phyloP scores from a whole-genome alignment of 768 basidiomycete genomes.

The Mycena belliarum region DNA sequence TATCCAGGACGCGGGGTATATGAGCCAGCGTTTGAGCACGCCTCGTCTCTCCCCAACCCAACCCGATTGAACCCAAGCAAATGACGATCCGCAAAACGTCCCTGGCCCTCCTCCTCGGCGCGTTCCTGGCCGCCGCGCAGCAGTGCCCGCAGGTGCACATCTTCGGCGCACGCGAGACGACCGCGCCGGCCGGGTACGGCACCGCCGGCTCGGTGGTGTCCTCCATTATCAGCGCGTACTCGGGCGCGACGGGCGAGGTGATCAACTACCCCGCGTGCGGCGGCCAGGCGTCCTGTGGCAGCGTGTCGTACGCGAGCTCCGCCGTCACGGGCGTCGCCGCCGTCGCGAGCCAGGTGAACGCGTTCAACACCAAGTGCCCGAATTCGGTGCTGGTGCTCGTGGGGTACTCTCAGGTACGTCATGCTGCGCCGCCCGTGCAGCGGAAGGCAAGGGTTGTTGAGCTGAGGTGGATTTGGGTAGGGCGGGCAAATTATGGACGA shows the following conservation, averaged over 20 bases:
- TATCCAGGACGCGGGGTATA: neutral
- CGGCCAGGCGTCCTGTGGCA: conserved; percentile 33
- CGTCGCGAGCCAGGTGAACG: conserved; percentile 32
- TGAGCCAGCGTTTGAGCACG: neutral
- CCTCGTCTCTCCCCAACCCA: neutral
- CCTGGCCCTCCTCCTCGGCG: conserved; percentile 17
- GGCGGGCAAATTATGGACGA: conserved; percentile 37
- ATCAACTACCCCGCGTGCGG: conserved; percentile 40
- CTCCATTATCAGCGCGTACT: conserved; percentile 28
- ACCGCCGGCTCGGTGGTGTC: conserved; percentile 31
- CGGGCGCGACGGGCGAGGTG: conserved; percentile 33
- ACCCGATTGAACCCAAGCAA: neutral
- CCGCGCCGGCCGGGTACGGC: conserved; percentile 33
- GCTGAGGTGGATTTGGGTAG: too few relatives aligned
- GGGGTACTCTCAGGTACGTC: conserved; percentile 34
- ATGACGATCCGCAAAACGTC: conserved; percentile 17
- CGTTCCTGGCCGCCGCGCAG: conserved; percentile 16
- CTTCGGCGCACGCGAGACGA: conserved; percentile 38
- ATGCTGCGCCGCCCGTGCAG: too few relatives aligned
- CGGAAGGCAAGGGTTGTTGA: too few relatives aligned
- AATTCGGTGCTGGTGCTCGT: conserved; percentile 33
- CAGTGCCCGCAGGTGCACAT: conserved; percentile 35
- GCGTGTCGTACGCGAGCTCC: conserved; percentile 34
- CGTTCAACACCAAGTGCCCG: conserved; percentile 34
- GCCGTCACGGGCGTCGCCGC: conserved; percentile 31